Percentiles rank a stretch among this genome's conserved stretches.
Conservation (phyloP, 257 asterid genomes). For the Solanum pinnatisectum region DNA sequence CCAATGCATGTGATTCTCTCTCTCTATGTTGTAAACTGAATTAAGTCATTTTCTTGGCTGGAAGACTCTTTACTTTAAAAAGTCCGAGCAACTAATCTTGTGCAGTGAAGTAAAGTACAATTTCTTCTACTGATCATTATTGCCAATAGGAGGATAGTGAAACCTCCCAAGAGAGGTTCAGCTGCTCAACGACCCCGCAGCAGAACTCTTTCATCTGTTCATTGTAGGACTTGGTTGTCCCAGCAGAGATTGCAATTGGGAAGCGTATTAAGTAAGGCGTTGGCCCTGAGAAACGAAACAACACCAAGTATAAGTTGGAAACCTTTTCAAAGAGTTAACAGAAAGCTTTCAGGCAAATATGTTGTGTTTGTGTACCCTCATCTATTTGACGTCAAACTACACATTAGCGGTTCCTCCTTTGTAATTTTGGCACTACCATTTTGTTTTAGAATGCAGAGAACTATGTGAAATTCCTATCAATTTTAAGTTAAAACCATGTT, state of each 20-base stretch:
- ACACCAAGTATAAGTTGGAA: no score
- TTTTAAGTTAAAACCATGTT: conserved; percentile 10
- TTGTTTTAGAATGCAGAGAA: conserved; percentile 2
- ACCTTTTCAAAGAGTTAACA: conserved; percentile 21
- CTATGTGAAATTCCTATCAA: neutral
- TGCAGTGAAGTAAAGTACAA: no score
- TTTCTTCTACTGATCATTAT: neutral
- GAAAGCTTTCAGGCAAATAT: conserved; percentile 35
- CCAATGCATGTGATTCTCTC: neutral
- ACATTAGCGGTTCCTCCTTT: neutral
- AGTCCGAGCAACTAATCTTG: no score
- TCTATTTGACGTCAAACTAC: neutral
- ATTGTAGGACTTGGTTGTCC: conserved; percentile 63
- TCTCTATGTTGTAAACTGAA: neutral
- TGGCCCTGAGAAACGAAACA: no score
- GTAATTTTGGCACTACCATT: neutral
- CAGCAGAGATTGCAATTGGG: conserved; percentile 44
- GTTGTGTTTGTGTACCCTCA: conserved; percentile 24
- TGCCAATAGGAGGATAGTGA: conserved; percentile 12
- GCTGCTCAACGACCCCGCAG: conserved; percentile 57
- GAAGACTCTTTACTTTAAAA: neutral
- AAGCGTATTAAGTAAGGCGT: no score
- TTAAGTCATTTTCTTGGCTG: neutral
- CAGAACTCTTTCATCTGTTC: conserved; percentile 63
- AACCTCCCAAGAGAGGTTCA: conserved; percentile 56